Evolutionary conservation across 2,329 filamentous ascomycete genomes (phyloP), one percentile per base, ranked within the genome.

Genomic region (Mariannaea elegans): DNA sequence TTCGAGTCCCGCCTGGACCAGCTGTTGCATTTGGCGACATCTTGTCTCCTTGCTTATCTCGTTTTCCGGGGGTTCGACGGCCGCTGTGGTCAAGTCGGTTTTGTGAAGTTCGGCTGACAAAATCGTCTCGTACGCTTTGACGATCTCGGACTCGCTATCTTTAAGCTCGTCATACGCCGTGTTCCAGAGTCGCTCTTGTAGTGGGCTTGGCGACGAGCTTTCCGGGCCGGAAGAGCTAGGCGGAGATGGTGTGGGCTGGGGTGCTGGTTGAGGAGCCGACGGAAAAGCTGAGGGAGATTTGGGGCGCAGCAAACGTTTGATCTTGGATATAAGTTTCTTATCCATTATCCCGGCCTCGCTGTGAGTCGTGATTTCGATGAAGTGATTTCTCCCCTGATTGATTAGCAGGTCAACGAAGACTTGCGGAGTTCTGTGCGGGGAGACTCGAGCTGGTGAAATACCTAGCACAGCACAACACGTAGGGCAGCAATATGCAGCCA

Each of bases 1-100:
- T 14, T 70, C 54, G 23, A 72, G 63, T 10, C 75, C 75, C 3
- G 34, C 46, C 18, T 68, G 8, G 9, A 76, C 65, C 10, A 78
- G 50, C 42, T 65, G 57, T n/a, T 67, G 48, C 72, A 77, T 77
- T 42, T 77, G 67, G 23, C 34, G 21, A 4, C 32, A 44, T 60
- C 44, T 12, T 55, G 27, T 61, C 53, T 55, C 45, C 27, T 19
- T 16, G 14, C 27, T 57, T 55, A 63, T 63, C 36, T 56, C 29
- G n/a, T 60, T 56, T 42, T 63, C 47, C 2, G 16, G 49, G 7
- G 44, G n/a, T 27, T 42, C 16, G 13, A 10, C 41, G 7, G 46
- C n/a, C 27, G 36, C 4, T 32, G 53, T 48, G 19, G 2, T 54
- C 10, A n/a, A 12, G 16, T 48, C 50, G 8, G 54, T 54, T 29